Percentiles rank a stretch among this genome's conserved stretches.
Evolutionary conservation across 345 rosid species (phyloP).

Genomic region (Lepidium sativum): DNA sequence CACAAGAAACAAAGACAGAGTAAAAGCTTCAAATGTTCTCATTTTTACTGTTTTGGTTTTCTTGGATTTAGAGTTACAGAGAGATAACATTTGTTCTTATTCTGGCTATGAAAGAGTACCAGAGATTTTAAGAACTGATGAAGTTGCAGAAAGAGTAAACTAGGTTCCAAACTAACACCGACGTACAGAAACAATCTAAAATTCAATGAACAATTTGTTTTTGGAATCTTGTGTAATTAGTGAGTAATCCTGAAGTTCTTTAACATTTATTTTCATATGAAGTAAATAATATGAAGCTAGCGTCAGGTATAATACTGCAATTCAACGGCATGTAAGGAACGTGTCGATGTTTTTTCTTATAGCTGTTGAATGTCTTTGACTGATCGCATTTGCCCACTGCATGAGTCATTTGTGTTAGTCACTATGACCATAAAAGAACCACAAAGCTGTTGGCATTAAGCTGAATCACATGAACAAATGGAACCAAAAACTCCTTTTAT

Average conservation of each 20-base stretch:
- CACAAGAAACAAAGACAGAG: slow-evolving; percentile 15
- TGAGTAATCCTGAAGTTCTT: neutral
- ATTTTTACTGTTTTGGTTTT: slow-evolving; percentile 11
- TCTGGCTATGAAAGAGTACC: neutral
- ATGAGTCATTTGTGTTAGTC: slow-evolving; percentile 20
- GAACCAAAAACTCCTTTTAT: neutral
- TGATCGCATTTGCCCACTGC: slow-evolving; percentile 6
- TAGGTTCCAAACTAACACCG: slow-evolving; percentile 17
- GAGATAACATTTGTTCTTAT: slow-evolving; percentile 12
- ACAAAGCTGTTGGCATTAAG: too few species aligned
- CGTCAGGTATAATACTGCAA: slow-evolving; percentile 15
- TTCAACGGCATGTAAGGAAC: slow-evolving; percentile 21
- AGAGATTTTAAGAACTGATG: slow-evolving; percentile 3
- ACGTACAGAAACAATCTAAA: neutral
- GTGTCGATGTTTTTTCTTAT: slow-evolving; percentile 2
- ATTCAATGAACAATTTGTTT: neutral
- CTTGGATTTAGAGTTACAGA: slow-evolving; percentile 20
- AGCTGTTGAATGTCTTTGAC: neutral
- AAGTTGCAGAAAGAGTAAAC: slow-evolving; percentile 2
- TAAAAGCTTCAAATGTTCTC: slow-evolving; percentile 17
- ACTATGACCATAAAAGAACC: neutral
- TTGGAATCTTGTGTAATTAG: slow-evolving; percentile 10
- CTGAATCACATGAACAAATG: too few species aligned
- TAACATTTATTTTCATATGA: neutral
- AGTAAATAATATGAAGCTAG: neutral